Conservation (phyloP, 768 basidiomycete species). For the Mycena galopus region DNA sequence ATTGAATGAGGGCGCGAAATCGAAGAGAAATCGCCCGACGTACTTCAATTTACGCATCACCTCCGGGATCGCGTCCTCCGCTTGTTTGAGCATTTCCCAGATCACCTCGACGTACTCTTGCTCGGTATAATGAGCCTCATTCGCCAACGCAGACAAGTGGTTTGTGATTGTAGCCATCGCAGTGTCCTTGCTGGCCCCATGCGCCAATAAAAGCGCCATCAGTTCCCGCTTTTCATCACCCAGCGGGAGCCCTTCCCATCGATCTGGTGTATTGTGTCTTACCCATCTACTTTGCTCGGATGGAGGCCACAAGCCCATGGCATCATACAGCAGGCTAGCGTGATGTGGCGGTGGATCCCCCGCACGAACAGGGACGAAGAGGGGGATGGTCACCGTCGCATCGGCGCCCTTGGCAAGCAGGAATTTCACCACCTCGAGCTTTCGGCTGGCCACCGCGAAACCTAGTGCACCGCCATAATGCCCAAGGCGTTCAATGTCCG, state of each 20-base stretch:
- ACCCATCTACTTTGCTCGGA: not conserved
- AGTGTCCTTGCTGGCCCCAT: constrained; percentile 5
- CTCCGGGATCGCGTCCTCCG: constrained; percentile 11
- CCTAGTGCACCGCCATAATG: constrained; percentile 8
- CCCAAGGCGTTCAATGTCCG: not conserved
- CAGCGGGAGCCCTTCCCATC: constrained; percentile 18
- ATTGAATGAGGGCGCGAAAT: no score
- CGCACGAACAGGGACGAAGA: not conserved
- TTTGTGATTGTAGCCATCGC: constrained; percentile 41
- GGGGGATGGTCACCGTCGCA: not conserved
- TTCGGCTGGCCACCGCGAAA: constrained; percentile 5
- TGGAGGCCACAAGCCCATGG: not conserved
- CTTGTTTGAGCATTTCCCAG: constrained; percentile 17
- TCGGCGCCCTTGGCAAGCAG: constrained; percentile 21
- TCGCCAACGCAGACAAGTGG: constrained; percentile 46
- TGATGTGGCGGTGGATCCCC: not conserved
- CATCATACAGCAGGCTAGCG: constrained; percentile 13
- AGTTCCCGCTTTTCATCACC: not conserved
- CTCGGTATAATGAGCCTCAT: constrained; percentile 40
- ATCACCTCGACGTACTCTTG: constrained; percentile 7
- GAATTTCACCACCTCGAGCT: not conserved
- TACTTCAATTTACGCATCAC: not conserved
- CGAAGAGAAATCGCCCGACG: no score
- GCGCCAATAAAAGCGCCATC: constrained; percentile 15
- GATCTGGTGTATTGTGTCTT: not conserved